Evolutionary conservation across 306 rosid genomes (phyloP).

Genomic region (Geum urbanum): DNA sequence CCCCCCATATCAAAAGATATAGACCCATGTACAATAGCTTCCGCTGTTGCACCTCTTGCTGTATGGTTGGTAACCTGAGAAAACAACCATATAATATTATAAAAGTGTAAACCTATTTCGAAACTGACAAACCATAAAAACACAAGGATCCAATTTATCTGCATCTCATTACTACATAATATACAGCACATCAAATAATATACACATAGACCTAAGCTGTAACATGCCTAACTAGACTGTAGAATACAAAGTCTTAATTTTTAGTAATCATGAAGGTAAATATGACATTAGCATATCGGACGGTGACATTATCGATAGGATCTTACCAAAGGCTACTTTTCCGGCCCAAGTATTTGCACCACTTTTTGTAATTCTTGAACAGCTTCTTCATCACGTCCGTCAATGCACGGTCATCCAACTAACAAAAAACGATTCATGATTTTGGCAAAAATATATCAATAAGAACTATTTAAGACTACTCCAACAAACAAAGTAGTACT

Average conservation of each 20-base stretch:
- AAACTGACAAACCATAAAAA: not conserved
- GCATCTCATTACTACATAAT: no score
- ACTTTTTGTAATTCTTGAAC: constrained; percentile 90
- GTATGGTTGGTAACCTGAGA: constrained; percentile 96
- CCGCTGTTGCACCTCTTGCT: constrained; percentile 98
- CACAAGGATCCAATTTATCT: not conserved
- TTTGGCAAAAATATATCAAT: constrained; percentile 27
- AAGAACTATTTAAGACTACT: not conserved
- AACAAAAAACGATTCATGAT: constrained; percentile 29
- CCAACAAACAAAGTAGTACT: not conserved
- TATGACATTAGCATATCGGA: constrained; percentile 11
- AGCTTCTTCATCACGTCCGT: constrained; percentile 98
- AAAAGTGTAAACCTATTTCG: not conserved
- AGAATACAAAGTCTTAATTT: not conserved
- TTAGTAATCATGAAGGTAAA: constrained; percentile 6
- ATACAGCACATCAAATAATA: not conserved
- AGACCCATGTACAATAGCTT: constrained; percentile 93
- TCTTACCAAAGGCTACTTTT: constrained; percentile 97
- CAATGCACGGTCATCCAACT: constrained; percentile 95
- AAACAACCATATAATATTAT: constrained; percentile 10
- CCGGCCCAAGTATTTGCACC: constrained; percentile 99
- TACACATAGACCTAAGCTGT: not conserved
- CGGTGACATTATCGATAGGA: not conserved
- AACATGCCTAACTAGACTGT: not conserved
- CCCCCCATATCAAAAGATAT: constrained; percentile 98